phyloP scores from a whole-genome alignment of 2,329 filamentous ascomycete species.

The Paecilomyces sp. region DNA sequence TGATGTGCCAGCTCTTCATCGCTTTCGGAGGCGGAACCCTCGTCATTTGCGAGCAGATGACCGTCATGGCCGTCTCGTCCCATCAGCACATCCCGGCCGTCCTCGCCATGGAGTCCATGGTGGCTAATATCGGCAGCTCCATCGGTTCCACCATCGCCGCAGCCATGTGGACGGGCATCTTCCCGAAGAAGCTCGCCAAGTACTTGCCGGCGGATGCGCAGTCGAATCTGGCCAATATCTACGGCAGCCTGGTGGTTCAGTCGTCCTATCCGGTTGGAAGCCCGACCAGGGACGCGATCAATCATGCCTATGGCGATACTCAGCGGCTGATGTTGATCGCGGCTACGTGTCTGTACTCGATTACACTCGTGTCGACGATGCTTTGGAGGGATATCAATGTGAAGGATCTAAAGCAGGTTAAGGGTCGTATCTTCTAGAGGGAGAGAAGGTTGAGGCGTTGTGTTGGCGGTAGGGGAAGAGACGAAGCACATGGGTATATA shows the following conservation, averaged over 20 bases:
- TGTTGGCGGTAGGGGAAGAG: no score
- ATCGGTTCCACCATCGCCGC: conserved; percentile 47
- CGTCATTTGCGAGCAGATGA: conserved; percentile 47
- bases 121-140: conserved; percentile 46
- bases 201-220: conserved; percentile 30
- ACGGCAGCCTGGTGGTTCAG: conserved; percentile 33
- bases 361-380: conserved; percentile 7
- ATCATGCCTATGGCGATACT: conserved; percentile 38
- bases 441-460: no score
- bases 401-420: conserved; percentile 12
- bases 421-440: conserved; percentile 8
- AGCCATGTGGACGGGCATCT: conserved; percentile 52
- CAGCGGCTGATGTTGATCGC: conserved; percentile 36
- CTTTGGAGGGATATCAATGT: conserved; percentile 15
- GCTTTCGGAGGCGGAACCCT: conserved; percentile 46
- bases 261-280: conserved; percentile 34
- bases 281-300: conserved; percentile 35
- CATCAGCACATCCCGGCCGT: conserved; percentile 48
- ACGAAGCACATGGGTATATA: no score
- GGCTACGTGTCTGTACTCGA: conserved; percentile 8
- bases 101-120: conserved; percentile 48
- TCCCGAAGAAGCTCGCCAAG: conserved; percentile 36
- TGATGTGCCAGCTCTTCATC: conserved; percentile 51
- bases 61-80: conserved; percentile 43
- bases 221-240: conserved; percentile 32